Percentiles rank a stretch among this genome's conserved stretches.
Conservation (phyloP, 768 basidiomycete species). For the Rhizopogon vinicolor region DNA sequence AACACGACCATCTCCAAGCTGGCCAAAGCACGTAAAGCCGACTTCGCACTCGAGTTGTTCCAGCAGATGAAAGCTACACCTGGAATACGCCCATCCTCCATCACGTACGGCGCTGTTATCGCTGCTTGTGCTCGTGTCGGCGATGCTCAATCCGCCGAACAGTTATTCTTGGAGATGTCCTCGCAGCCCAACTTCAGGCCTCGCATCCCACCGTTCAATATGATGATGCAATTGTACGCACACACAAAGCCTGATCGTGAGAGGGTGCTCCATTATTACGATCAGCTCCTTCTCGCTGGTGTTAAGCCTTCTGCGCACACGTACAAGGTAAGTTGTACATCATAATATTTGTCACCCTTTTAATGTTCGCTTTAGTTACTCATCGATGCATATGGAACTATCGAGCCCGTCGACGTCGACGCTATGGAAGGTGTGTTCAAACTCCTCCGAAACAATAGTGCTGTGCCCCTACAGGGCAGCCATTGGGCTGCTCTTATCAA, state of each 20-base stretch:
- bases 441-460: conserved; percentile 42
- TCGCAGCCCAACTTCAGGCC: conserved; percentile 71
- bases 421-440: conserved; percentile 71
- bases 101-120: conserved; percentile 94
- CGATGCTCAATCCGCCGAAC: conserved; percentile 76
- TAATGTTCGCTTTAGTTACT: conserved; percentile 51
- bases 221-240: conserved; percentile 97
- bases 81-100: conserved; percentile 64
- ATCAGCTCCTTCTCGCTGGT: conserved; percentile 52
- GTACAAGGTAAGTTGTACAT: conserved; percentile 65
- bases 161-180: conserved; percentile 84
- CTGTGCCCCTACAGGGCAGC: conserved; percentile 36
- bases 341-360: background rate
- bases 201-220: conserved; percentile 93
- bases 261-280: conserved; percentile 70
- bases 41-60: conserved; percentile 84
- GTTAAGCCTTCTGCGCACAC: conserved; percentile 86
- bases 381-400: conserved; percentile 81
- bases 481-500: conserved; percentile 88
- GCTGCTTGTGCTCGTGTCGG: conserved; percentile 93
- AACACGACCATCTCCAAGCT: conserved; percentile 98
- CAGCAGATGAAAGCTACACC: conserved; percentile 68
- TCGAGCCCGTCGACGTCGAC: conserved; percentile 74
- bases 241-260: conserved; percentile 85
- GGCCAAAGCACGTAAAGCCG: conserved; percentile 90